Conservation (phyloP, 345 rosid species). For the Diplotaxis tenuifolia region DNA sequence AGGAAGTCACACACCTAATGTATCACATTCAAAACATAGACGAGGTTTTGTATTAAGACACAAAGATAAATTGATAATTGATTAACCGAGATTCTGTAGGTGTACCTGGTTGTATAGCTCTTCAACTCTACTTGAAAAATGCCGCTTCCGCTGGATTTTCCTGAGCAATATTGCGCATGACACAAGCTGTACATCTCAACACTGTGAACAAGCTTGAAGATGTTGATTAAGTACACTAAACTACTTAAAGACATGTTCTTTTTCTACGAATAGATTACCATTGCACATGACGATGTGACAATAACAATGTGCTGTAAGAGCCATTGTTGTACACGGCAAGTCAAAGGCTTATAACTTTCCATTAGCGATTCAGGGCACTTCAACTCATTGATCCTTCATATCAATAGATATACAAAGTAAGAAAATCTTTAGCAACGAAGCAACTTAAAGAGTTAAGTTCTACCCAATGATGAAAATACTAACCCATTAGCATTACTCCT, state of each 20-base stretch:
- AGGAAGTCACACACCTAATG: slow-evolving; percentile 76
- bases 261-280: slow-evolving; percentile 50
- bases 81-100: background rate
- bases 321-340: slow-evolving; percentile 65
- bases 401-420: background rate
- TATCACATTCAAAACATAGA: background rate
- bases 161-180: slow-evolving; percentile 41
- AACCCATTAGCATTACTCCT: slow-evolving; percentile 64
- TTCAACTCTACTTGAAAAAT: slow-evolving; percentile 56
- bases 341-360: slow-evolving; percentile 59
- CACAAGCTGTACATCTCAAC: slow-evolving; percentile 65
- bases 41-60: background rate
- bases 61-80: background rate
- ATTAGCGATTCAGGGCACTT: slow-evolving; percentile 70
- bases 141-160: slow-evolving; percentile 47
- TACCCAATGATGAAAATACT: slow-evolving; percentile 17
- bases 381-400: slow-evolving; percentile 57
- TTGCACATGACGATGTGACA: slow-evolving; percentile 41
- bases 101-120: slow-evolving; percentile 73
- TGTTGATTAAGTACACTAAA: slow-evolving; percentile 40
- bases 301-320: slow-evolving; percentile 45
- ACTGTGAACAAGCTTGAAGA: slow-evolving; percentile 54
- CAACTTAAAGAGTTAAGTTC: background rate
- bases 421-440: background rate
- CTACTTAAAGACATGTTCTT: slow-evolving; percentile 33